Conservation (phyloP, 257 asterid species). For the Knoxia roxburghii region DNA sequence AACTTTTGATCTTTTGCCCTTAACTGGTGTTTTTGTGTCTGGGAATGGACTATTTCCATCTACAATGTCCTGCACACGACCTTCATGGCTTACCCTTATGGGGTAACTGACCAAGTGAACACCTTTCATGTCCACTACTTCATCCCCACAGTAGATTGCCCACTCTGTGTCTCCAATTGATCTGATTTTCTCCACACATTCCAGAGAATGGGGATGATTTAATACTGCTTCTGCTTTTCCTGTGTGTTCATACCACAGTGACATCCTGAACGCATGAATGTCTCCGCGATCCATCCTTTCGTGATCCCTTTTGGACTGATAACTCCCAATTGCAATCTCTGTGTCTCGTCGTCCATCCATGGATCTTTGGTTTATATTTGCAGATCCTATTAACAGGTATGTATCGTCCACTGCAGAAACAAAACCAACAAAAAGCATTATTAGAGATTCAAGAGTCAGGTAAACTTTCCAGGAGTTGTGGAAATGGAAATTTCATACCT, state of each 20-base stretch:
- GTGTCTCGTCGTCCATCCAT: conserved; percentile 91
- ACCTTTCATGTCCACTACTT: conserved; percentile 68
- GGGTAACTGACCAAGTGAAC: conserved; percentile 72
- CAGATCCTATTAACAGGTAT: conserved; percentile 74
- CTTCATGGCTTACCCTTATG: conserved; percentile 41
- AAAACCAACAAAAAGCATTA: background rate
- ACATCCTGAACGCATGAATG: conserved; percentile 62
- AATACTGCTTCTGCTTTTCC: conserved; percentile 43
- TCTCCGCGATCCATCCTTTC: conserved; percentile 27
- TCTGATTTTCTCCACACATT: conserved; percentile 45
- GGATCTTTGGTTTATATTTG: conserved; percentile 84
- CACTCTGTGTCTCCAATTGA: conserved; percentile 73
- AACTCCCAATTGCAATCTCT: conserved; percentile 85
- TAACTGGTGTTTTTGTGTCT: conserved; percentile 50
- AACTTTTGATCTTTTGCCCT: conserved; percentile 63
- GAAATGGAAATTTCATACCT: conserved; percentile 38
- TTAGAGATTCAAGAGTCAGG: background rate
- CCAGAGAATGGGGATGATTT: conserved; percentile 54
- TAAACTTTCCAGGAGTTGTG: background rate
- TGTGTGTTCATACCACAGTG: conserved; percentile 83
- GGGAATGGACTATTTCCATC: conserved; percentile 50
- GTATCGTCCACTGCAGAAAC: conserved; percentile 65
- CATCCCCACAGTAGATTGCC: conserved; percentile 54
- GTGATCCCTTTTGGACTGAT: conserved; percentile 40
- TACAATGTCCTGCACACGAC: conserved; percentile 48